These are phyloP conservation scores for Daldinia loculata DNA, from an alignment of 495 filamentous ascomycete species.

Conservation along the genomic window DNA sequence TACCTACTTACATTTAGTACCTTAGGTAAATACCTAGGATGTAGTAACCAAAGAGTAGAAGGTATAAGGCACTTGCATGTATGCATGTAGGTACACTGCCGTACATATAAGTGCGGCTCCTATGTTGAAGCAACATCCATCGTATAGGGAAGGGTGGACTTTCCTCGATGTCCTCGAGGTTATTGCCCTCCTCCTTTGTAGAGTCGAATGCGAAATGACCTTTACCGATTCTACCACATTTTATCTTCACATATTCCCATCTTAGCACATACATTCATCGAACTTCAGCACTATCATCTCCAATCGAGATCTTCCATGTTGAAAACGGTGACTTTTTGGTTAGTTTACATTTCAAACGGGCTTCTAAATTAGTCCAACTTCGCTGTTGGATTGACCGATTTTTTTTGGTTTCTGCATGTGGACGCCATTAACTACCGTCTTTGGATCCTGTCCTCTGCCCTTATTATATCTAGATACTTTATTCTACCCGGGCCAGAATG, in stretches of 20 bases:
- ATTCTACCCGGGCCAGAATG: constrained; percentile 24
- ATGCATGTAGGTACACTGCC: not conserved
- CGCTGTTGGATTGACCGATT: constrained; percentile 3
- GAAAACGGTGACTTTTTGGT: constrained; percentile 35
- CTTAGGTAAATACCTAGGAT: too few species aligned
- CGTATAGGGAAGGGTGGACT: not conserved
- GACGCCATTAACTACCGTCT: not conserved
- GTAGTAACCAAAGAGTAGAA: not conserved
- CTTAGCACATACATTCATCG: constrained; percentile 36
- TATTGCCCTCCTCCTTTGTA: not conserved
- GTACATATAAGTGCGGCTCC: not conserved
- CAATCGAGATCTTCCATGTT: constrained; percentile 14
- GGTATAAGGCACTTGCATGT: not conserved
- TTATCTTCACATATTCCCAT: constrained; percentile 36
- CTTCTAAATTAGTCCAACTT: constrained; percentile 4
- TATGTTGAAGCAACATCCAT: not conserved
- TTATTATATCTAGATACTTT: constrained; percentile 4
- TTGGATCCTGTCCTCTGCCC: not conserved
- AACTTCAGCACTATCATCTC: constrained; percentile 35
- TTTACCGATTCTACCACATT: not conserved
- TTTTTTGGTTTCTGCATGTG: constrained; percentile 3
- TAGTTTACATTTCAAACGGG: constrained; percentile 30
- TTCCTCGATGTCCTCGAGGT: not conserved
- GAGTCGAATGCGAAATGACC: not conserved
- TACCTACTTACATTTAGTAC: too few species aligned